phyloP scores from a whole-genome alignment of 768 basidiomycete genomes.

The Coprinellus micaceus region DNA sequence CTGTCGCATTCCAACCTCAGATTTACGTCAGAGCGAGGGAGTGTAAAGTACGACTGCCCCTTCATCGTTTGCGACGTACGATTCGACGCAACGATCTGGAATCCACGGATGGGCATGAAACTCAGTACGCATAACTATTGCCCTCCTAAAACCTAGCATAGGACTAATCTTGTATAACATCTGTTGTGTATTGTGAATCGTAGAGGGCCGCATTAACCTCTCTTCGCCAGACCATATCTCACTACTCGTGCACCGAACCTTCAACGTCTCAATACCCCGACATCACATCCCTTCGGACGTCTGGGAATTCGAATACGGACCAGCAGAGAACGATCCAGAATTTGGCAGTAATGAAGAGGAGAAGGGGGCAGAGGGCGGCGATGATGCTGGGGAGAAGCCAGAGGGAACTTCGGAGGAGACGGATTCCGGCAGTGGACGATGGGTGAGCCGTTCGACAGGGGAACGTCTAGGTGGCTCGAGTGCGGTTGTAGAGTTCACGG shows the following conservation, averaged over 20 bases:
- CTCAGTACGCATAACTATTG: conserved; percentile 59
- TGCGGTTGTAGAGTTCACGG: conserved; percentile 75
- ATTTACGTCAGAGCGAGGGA: conserved; percentile 62
- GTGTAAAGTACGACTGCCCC: conserved; percentile 79
- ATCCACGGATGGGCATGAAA: conserved; percentile 75
- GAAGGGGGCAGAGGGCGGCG: conserved; percentile 26
- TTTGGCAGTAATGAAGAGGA: conserved; percentile 41
- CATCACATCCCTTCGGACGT: conserved; percentile 79
- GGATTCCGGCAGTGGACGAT: conserved; percentile 59
- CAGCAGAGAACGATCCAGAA: conserved; percentile 77
- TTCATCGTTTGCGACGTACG: conserved; percentile 70
- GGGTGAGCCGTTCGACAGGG: conserved; percentile 73
- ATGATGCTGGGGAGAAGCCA: conserved; percentile 18
- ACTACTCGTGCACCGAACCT: conserved; percentile 84
- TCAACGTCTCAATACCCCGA: conserved; percentile 93
- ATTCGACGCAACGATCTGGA: conserved; percentile 89
- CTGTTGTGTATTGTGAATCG: too few relatives aligned
- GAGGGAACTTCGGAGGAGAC: conserved; percentile 21
- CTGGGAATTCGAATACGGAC: conserved; percentile 86
- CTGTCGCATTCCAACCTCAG: conserved; percentile 77
- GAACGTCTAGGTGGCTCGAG: conserved; percentile 64
- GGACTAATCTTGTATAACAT: too few relatives aligned
- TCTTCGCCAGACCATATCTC: conserved; percentile 92
- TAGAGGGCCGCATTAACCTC: conserved; percentile 83
- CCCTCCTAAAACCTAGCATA: conserved; percentile 6